Evolutionary conservation across 139 green algal species (phyloP).

Genomic region (Desmodesmus armatus): DNA sequence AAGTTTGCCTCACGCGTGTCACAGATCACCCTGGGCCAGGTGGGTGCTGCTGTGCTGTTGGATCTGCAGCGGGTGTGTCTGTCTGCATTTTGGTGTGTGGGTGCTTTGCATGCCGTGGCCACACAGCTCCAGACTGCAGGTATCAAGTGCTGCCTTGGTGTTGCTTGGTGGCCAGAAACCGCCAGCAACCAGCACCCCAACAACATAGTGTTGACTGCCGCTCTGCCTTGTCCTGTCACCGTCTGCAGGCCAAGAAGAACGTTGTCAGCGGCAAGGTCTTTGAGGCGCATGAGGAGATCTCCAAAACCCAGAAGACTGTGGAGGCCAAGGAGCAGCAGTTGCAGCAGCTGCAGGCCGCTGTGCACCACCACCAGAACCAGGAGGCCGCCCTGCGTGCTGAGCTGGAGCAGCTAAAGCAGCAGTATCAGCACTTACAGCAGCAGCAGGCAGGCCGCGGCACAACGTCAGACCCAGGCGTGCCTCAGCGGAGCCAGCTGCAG

Average conservation of each 20-base stretch:
- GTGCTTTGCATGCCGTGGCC: neutral
- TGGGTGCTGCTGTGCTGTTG: slow-evolving; percentile 32
- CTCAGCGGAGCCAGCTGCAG: slow-evolving; percentile 21
- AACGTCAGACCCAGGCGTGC: neutral
- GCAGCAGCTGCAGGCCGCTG: slow-evolving; percentile 21
- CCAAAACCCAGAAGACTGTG: slow-evolving; percentile 37
- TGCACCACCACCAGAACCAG: slow-evolving; percentile 9
- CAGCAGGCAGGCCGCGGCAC: neutral
- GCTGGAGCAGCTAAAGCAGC: slow-evolving; percentile 18
- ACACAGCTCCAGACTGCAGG: too few relatives aligned
- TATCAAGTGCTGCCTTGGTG: too few relatives aligned
- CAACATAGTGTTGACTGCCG: too few relatives aligned
- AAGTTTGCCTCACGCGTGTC: slow-evolving; percentile 89
- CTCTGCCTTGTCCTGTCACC: too few relatives aligned
- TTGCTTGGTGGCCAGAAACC: too few relatives aligned
- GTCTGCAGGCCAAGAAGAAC: slow-evolving; percentile 70
- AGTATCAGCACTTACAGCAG: slow-evolving; percentile 6
- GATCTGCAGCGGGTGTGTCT: neutral
- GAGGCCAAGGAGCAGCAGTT: slow-evolving; percentile 22
- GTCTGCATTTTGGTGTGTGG: neutral
- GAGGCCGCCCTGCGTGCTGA: neutral
- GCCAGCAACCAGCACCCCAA: too few relatives aligned
- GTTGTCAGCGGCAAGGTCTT: slow-evolving; percentile 69
- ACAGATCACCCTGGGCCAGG: slow-evolving; percentile 91
- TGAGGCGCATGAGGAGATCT: slow-evolving; percentile 71